Evolutionary conservation across 2,329 filamentous ascomycete species (phyloP).

Genomic region (Colletotrichum viniferum): DNA sequence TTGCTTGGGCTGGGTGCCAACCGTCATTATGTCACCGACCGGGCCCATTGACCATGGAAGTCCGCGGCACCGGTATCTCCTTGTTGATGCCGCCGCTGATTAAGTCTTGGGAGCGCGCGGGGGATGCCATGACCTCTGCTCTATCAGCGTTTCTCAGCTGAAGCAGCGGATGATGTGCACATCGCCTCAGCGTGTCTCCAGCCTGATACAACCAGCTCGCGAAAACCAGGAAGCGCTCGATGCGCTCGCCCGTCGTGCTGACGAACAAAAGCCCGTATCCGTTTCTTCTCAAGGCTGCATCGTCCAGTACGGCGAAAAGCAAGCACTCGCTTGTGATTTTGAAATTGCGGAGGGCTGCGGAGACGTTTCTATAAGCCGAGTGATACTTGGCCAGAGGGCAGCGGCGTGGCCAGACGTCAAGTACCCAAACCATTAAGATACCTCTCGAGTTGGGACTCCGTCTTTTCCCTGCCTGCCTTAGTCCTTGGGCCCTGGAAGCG

Average conservation of each 20-base stretch:
- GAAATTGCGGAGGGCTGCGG: neutral
- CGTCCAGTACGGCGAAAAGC: neutral
- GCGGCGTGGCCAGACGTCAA: neutral
- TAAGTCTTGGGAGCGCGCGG: neutral
- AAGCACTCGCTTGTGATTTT: constrained; percentile 4
- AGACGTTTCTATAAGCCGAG: neutral
- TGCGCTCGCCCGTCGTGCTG: neutral
- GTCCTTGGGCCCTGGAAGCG: neutral
- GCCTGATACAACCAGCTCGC: neutral
- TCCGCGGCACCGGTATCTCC: neutral
- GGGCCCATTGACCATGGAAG: neutral
- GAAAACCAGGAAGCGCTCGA: neutral
- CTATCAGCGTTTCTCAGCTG: neutral
- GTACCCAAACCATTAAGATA: neutral
- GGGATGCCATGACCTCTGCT: neutral
- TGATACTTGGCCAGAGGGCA: neutral
- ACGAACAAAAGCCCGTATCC: neutral
- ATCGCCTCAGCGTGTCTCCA: neutral
- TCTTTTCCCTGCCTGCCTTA: neutral
- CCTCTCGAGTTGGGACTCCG: neutral
- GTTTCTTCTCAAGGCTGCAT: neutral
- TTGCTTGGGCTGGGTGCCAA: neutral
- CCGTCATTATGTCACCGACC: neutral
- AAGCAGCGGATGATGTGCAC: neutral
- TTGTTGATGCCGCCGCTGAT: neutral